These are phyloP conservation scores for Carnegiea gigantea DNA, from an alignment of 179 eudicot species.

Conservation along the genomic window DNA sequence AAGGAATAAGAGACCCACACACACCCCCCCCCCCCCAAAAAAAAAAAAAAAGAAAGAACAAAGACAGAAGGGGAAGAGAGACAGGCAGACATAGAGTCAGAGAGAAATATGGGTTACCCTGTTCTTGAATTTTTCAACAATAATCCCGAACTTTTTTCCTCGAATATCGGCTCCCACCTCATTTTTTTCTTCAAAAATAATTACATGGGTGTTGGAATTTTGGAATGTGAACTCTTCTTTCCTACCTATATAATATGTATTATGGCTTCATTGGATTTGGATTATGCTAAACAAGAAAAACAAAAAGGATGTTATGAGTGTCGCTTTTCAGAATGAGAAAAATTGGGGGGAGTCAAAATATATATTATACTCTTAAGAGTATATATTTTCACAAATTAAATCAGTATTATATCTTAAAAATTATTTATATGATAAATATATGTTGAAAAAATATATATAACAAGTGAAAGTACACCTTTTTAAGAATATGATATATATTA, in stretches of 20 bases:
- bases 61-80: conserved; percentile 1
- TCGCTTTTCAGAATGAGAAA: not conserved
- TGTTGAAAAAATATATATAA: too few species aligned
- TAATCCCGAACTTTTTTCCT: conserved; percentile 10
- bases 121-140: conserved; percentile 12
- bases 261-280: not conserved
- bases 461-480: too few species aligned
- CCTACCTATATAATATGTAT: not conserved
- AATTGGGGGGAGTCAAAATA: not conserved
- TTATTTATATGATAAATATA: too few species aligned
- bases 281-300: not conserved
- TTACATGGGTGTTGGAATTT: not conserved
- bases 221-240: not conserved
- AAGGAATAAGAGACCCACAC: not conserved
- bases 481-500: too few species aligned
- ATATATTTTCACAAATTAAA: too few species aligned
- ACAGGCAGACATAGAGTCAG: not conserved
- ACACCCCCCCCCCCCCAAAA: not conserved
- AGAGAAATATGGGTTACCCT: conserved; percentile 9
- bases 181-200: not conserved
- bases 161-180: conserved; percentile 5
- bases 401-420: too few species aligned
- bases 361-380: too few species aligned
- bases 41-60: not conserved
- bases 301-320: not conserved